Evolutionary conservation across 331 rosid genomes (phyloP), one percentile per base, ranked within the genome.

Genomic region (Malus hybrid): DNA sequence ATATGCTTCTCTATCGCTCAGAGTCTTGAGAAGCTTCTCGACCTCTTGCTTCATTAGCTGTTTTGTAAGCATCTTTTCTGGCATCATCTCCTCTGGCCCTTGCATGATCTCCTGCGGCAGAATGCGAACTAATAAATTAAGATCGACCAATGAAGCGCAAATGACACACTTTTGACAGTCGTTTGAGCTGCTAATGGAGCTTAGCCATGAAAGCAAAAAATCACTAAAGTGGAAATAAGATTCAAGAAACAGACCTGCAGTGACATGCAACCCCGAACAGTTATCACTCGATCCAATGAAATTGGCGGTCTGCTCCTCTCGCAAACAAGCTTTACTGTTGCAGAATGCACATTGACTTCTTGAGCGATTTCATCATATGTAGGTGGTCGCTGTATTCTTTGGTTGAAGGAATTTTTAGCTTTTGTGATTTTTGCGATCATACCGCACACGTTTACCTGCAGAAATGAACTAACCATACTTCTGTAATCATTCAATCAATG

Each of bases 391-490:
- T 70, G 78, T 20, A 87, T 76, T 79, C 71, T 89, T 74, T 39
- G 70, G 61, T 82, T 81, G 71, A 90, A 81, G 64, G 72, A 72
- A 79, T 54, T 85, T 68, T 84, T 85, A 28, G 90, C 97, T 70
- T 83, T 88, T 50, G 83, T 77, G 74, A 90, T 79, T 89, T 86
- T 90, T 15, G 95, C 84, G 74, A 89, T 78, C 86, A 89, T 73
- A 77, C 71, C 86, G 68, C 85, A 73, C 82, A 50, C 74, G 67
- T 83, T 76, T 65, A 89, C 97, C 98, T 93, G 75, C 80, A 89
- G 80, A 85, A 65, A 82, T 81, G 74, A 84, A 81, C 98, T 93
- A 93, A 81, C 90, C 88, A 85, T 68, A 67, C 88, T 85, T 89
- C 83, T 87, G 86, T 86, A 75, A 84, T 87, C 13, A 16, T 64